These are phyloP conservation scores for Paratinospora sagittata DNA, from an alignment of 164 flowering plant species.

Conservation along the genomic window DNA sequence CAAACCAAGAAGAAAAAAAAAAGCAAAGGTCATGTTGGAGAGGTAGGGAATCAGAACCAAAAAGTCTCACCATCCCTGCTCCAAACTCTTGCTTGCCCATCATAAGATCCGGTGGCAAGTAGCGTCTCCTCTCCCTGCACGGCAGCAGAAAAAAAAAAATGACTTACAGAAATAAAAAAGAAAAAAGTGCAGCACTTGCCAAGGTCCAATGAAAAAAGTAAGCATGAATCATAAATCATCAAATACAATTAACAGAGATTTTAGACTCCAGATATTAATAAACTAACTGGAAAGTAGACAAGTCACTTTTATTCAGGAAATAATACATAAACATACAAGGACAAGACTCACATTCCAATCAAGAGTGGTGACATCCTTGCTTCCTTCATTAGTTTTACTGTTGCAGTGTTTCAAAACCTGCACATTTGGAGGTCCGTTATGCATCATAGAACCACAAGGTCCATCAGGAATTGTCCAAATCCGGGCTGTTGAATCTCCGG, in stretches of 20 bases:
- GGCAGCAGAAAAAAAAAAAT: neutral
- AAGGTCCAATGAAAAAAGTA: neutral
- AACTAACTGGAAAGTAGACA: neutral
- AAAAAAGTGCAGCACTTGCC: neutral
- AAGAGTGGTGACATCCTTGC: constrained; percentile 94
- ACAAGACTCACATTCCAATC: constrained; percentile 95
- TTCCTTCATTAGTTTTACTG: constrained; percentile 79
- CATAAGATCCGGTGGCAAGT: constrained; percentile 99
- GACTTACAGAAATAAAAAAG: neutral
- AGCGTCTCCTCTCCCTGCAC: constrained; percentile 86
- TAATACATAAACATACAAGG: neutral
- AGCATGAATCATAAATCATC: neutral
- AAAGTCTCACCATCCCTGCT: constrained; percentile 63
- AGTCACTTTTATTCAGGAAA: neutral
- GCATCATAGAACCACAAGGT: constrained; percentile 36
- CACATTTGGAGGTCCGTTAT: constrained; percentile 48
- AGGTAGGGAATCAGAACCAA: neutral
- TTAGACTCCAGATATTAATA: neutral
- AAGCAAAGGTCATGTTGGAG: neutral
- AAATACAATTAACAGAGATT: neutral
- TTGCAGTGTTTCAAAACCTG: constrained; percentile 80
- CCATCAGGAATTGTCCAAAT: constrained; percentile 85
- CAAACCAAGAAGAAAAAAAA: neutral
- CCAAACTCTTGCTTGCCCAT: constrained; percentile 99
- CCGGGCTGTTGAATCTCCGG: constrained; percentile 97